phyloP scores from a whole-genome alignment of 192 early-diverging fungal genomes.

The Cetraspora pellucida region DNA sequence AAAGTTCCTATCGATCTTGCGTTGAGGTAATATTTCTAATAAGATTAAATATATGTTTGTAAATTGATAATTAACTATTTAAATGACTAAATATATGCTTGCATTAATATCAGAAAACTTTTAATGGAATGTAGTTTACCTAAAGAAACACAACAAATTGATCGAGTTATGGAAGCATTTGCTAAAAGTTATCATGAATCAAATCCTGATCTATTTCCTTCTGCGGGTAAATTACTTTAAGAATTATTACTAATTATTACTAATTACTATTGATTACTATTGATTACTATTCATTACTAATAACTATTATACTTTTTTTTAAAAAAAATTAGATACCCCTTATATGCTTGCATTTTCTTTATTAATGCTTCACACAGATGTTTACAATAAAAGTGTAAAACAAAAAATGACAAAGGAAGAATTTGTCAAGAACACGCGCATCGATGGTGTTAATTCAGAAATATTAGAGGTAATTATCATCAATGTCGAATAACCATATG shows the following conservation, averaged over 20 bases:
- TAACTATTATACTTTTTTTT: neutral
- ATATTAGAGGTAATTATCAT: constrained; percentile 63
- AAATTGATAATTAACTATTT: neutral
- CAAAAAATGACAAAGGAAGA: constrained; percentile 81
- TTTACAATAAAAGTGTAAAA: constrained; percentile 78
- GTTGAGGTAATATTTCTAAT: constrained; percentile 45
- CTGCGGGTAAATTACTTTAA: constrained; percentile 38
- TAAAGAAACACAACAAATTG: constrained; percentile 83
- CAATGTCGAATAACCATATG: too few species aligned
- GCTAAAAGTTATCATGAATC: constrained; percentile 69
- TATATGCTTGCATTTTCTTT: constrained; percentile 81
- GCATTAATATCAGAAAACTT: constrained; percentile 57
- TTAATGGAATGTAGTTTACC: constrained; percentile 73
- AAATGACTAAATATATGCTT: neutral
- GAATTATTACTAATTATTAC: neutral
- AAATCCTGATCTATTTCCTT: constrained; percentile 66
- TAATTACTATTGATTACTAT: neutral
- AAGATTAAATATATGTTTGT: neutral
- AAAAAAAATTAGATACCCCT: constrained; percentile 54
- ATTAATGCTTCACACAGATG: constrained; percentile 83
- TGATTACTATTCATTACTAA: too few species aligned
- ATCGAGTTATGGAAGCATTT: constrained; percentile 76
- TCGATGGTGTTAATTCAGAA: constrained; percentile 70
- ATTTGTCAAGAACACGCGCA: constrained; percentile 71
- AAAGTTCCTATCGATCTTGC: constrained; percentile 68